Evolutionary conservation across 495 filamentous ascomycete species (phyloP), one percentile per base, ranked within the genome.

Genomic region (Penicillium pulvis): DNA sequence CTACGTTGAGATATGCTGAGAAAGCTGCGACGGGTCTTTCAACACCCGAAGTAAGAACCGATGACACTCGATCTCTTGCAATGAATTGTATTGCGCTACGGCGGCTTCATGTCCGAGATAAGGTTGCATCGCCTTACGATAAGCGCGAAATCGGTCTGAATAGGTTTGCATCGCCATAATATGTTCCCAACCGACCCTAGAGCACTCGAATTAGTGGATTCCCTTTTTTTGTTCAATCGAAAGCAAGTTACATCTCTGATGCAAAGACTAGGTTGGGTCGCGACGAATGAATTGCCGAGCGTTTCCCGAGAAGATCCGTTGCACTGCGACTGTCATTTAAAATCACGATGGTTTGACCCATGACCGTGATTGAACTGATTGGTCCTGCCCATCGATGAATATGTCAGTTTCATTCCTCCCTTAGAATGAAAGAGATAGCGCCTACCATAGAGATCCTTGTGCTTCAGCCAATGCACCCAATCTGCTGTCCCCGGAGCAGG

Each of bases 261-360:
- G 67, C 64, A 47, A 79, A 78, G 0, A 69, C 54, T 43, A 68
- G 52, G 6, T 58, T 64, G 24, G 74, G 73, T 31, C 78, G 67
- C 16, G 78, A 78, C 0, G 80, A 80, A 51, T 81, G 55, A 36
- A 68, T 72, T 1, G 62, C 61, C 1, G 75, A 75, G 17, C 74
- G 69, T 55, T 79, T 79, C 26, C 71, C 71, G 31, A 83, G 44
- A 0, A 83, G 62, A 33, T 83, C 79, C 42, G 66, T 36, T 0
- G 76, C 75, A 4, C 72, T 23, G 1, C 67, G 26, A n/a, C 51
- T 55, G 49, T 81, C 74, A 58, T 81, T 74, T 19, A 83, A 48
- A 49, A 83, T 75, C 11, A 82, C 57, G 4, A 82, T 70, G 1
- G 79, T 78, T 59, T 79, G 71, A 2, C 78, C 80, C 46, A 79